These are phyloP conservation scores for Trametes villosa DNA, from an alignment of 768 basidiomycete genomes.

Conservation along the genomic window DNA sequence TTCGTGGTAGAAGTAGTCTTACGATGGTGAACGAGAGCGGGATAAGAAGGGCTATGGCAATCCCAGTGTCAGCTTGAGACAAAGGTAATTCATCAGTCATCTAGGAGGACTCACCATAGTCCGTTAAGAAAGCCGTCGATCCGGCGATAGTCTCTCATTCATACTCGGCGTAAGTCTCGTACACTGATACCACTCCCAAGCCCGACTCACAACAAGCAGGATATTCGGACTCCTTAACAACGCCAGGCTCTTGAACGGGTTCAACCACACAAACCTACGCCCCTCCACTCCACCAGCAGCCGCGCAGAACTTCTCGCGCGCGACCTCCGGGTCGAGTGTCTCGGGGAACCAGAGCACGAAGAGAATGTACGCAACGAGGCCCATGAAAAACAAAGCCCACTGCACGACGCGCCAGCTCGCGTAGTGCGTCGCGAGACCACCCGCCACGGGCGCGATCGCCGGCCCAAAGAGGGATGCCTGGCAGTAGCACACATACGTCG, in stretches of 20 bases:
- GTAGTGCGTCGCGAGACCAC: conserved; percentile 61
- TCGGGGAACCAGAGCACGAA: conserved; percentile 62
- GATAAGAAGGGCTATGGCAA: conserved; percentile 47
- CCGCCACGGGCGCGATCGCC: conserved; percentile 61
- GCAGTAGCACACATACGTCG: background rate
- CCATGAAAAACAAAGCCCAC: conserved; percentile 44
- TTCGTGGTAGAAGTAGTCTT: conserved; percentile 26
- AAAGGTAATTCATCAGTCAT: background rate
- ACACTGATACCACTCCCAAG: too few species aligned
- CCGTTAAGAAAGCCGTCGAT: conserved; percentile 31
- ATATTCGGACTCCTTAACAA: conserved; percentile 66
- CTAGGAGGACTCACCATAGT: conserved; percentile 19
- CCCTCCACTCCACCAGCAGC: conserved; percentile 31
- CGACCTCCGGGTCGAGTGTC: conserved; percentile 72
- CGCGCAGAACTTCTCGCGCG: conserved; percentile 48
- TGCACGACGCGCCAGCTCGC: conserved; percentile 72
- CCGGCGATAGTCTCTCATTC: conserved; percentile 53
- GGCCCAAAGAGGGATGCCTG: conserved; percentile 62
- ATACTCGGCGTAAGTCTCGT: too few species aligned
- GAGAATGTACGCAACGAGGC: conserved; percentile 42
- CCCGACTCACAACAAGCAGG: conserved; percentile 53
- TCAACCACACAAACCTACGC: conserved; percentile 46
- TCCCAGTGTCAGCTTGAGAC: background rate
- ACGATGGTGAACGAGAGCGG: conserved; percentile 73
- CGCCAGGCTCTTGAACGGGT: conserved; percentile 57